These are phyloP conservation scores for Lithohypha guttulata DNA, from an alignment of 2,329 filamentous ascomycete species.

Conservation along the genomic window DNA sequence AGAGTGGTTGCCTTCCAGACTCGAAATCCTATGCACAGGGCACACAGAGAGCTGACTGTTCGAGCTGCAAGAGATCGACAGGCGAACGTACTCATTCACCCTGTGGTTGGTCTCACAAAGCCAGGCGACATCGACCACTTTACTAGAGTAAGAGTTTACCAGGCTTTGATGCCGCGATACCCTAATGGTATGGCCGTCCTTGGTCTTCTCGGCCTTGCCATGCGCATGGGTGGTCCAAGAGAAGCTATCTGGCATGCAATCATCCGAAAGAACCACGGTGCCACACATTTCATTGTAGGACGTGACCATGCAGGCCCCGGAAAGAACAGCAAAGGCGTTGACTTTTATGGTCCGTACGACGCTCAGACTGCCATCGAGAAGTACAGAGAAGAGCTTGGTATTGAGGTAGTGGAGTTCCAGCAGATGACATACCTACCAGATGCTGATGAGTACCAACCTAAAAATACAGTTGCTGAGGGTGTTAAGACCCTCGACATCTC, in stretches of 20 bases:
- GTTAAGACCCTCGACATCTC: constrained; percentile 81
- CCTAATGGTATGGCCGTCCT: constrained; percentile 98
- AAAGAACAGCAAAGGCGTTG: constrained; percentile 93
- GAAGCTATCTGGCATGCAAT: constrained; percentile 99
- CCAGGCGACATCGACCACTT: constrained; percentile 99
- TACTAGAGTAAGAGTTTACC: constrained; percentile 96
- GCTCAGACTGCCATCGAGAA: constrained; percentile 93
- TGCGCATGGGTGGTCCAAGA: constrained; percentile 97
- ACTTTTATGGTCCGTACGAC: constrained; percentile 98
- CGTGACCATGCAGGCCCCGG: constrained; percentile 96
- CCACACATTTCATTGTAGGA: constrained; percentile 97
- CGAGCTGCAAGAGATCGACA: constrained; percentile 90
- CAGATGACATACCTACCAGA: constrained; percentile 99
- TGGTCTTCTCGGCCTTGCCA: constrained; percentile 86
- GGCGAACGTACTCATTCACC: constrained; percentile 98
- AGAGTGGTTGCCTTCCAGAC: constrained; percentile 98
- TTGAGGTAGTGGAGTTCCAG: constrained; percentile 98
- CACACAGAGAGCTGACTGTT: constrained; percentile 94
- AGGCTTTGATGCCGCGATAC: constrained; percentile 90
- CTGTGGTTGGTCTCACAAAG: constrained; percentile 96
- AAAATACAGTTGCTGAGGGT: constrained; percentile 77
- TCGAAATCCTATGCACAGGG: constrained; percentile 97
- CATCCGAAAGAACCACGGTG: constrained; percentile 98
- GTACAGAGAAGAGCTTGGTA: constrained; percentile 91
- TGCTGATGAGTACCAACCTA: constrained; percentile 87